Conservation (phyloP, 805 yeast species). For the Wickerhamiella australiensis region DNA sequence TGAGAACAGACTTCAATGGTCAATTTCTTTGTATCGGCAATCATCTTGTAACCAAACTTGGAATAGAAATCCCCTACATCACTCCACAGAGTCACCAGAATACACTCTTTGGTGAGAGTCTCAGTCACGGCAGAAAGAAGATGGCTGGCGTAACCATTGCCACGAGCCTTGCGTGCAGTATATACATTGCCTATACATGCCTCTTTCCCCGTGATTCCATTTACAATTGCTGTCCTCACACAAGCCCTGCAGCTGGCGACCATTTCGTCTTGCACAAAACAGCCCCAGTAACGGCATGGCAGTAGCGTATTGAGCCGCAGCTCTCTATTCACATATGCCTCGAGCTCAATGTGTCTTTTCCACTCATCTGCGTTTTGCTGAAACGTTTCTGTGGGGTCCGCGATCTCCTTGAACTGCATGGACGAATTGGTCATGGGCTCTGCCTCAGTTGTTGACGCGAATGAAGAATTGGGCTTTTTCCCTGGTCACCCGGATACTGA, state of each 20-base stretch:
- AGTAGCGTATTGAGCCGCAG: slow-evolving; percentile 1
- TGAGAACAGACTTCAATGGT: background rate
- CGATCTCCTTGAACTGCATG: background rate
- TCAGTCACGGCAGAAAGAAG: slow-evolving; percentile 32
- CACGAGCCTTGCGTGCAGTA: slow-evolving; percentile 38
- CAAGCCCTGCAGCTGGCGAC: slow-evolving; percentile 38
- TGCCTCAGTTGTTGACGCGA: no score
- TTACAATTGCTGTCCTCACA: slow-evolving; percentile 29
- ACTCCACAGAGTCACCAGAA: slow-evolving; percentile 46
- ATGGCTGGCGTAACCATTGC: slow-evolving; percentile 42
- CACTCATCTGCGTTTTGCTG: slow-evolving; percentile 4
- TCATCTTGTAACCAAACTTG: slow-evolving; percentile 38
- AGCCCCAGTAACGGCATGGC: slow-evolving; percentile 11
- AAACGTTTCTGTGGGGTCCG: slow-evolving; percentile 5
- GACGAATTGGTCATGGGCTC: no score
- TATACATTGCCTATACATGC: slow-evolving; percentile 46
- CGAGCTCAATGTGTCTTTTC: background rate
- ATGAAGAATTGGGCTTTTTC: no score
- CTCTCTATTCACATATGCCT: slow-evolving; percentile 7
- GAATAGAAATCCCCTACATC: slow-evolving; percentile 60
- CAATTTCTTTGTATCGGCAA: slow-evolving; percentile 5
- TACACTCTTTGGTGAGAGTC: slow-evolving; percentile 16
- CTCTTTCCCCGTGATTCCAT: slow-evolving; percentile 19
- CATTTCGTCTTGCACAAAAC: background rate
- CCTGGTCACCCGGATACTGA: no score